These are phyloP conservation scores for Adansonia grandidieri DNA, from an alignment of 441 rosid species.

Conservation along the genomic window DNA sequence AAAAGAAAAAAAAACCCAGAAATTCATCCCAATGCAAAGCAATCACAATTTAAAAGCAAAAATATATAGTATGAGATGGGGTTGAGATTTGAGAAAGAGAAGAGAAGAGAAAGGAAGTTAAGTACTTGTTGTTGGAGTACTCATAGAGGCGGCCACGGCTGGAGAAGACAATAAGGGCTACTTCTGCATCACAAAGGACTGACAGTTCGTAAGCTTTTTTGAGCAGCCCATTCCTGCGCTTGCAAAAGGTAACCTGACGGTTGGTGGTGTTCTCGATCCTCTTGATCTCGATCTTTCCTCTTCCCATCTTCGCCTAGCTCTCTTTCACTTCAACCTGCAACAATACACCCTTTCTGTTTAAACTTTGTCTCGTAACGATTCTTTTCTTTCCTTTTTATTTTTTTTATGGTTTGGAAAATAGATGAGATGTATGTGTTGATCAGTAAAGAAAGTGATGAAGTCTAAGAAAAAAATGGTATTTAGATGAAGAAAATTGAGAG, in stretches of 20 bases:
- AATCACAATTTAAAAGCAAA: neutral
- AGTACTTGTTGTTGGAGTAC: constrained; percentile 67
- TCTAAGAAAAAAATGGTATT: neutral
- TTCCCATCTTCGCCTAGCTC: constrained; percentile 45
- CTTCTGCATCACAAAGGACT: constrained; percentile 60
- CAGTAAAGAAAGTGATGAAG: neutral
- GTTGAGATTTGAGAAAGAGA: neutral
- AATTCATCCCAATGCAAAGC: neutral
- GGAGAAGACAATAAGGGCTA: constrained; percentile 68
- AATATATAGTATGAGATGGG: neutral
- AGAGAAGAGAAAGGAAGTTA: neutral
- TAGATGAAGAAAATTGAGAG: neutral
- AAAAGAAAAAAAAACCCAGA: neutral
- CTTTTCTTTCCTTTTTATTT: neutral
- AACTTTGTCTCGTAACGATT: neutral
- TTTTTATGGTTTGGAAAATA: neutral
- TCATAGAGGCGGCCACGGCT: constrained; percentile 71
- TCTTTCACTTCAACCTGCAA: constrained; percentile 15
- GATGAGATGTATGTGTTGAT: neutral
- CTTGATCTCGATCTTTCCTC: constrained; percentile 79
- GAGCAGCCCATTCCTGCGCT: constrained; percentile 67
- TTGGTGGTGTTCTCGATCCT: constrained; percentile 74
- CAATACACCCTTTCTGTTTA: neutral
- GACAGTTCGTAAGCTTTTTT: constrained; percentile 70
- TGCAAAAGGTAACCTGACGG: constrained; percentile 73